Conservation (phyloP, 768 basidiomycete genomes). For the Boletus speciosus region DNA sequence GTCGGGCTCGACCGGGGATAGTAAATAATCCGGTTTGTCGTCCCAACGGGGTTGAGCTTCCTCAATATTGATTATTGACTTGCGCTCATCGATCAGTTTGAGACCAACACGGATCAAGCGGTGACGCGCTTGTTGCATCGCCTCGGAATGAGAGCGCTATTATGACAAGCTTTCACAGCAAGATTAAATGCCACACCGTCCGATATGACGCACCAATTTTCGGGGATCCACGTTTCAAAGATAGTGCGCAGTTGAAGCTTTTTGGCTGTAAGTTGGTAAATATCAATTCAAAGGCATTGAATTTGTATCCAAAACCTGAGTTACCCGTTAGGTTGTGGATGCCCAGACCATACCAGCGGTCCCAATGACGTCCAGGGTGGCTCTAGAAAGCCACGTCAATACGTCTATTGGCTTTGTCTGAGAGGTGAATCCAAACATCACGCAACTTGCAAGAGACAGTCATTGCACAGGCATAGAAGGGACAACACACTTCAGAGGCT, state of each 20-base stretch:
- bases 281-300: slow-evolving; percentile 52
- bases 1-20: slow-evolving; percentile 28
- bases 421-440: slow-evolving; percentile 38
- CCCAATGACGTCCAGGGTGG: slow-evolving; percentile 76
- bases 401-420: slow-evolving; percentile 46
- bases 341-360: slow-evolving; percentile 48
- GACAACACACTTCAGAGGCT: slow-evolving; percentile 47
- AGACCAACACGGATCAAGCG: slow-evolving; percentile 54
- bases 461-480: not conserved
- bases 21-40: slow-evolving; percentile 8
- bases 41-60: slow-evolving; percentile 19
- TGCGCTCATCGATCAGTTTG: slow-evolving; percentile 50
- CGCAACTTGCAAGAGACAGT: slow-evolving; percentile 37
- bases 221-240: slow-evolving; percentile 56
- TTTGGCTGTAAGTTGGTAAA: slow-evolving; percentile 44
- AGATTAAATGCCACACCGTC: not conserved
- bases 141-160: slow-evolving; percentile 46
- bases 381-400: slow-evolving; percentile 59
- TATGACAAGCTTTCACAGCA: slow-evolving; percentile 5
- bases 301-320: slow-evolving; percentile 53
- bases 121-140: slow-evolving; percentile 40
- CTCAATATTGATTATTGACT: slow-evolving; percentile 35
- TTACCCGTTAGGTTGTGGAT: not conserved
- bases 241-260: slow-evolving; percentile 52
- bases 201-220: slow-evolving; percentile 39